A percentile compares a stretch with the other conserved stretches of the same genome.
These are phyloP conservation scores for Flammula alnicola DNA, from an alignment of 1,284 basidiomycete genomes.

Conservation along the genomic window DNA sequence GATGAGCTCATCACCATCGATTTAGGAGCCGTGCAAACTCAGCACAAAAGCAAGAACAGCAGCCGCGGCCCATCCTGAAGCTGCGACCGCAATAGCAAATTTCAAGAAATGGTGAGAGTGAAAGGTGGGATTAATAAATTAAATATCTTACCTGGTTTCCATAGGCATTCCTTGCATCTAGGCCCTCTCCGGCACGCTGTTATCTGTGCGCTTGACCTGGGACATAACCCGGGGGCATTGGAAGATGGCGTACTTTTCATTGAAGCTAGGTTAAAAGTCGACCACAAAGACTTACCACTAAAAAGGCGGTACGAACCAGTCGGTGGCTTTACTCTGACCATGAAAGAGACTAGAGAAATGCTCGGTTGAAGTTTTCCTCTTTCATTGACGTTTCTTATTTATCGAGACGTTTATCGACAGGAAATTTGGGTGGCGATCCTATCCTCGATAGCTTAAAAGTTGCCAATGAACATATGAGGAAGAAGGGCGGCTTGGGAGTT, in stretches of 20 bases:
- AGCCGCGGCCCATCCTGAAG: conserved; percentile 14
- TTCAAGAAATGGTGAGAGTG: conserved; percentile 29
- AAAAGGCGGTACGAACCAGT: conserved; percentile 24
- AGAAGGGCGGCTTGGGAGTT: conserved; percentile 26
- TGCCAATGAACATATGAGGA: conserved; percentile 23
- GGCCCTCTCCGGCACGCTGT: conserved; percentile 24
- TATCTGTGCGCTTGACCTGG: conserved; percentile 30
- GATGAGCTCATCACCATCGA: conserved; percentile 10
- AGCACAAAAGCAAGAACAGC: conserved; percentile 21
- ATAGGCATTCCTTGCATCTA: conserved; percentile 28
- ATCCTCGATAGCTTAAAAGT: conserved; percentile 25
- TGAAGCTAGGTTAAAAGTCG: conserved; percentile 20
- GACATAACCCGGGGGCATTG: conserved; percentile 18
- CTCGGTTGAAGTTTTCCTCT: conserved; percentile 15
- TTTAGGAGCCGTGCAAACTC: conserved; percentile 25
- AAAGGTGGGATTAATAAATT: background rate
- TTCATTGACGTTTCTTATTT: background rate
- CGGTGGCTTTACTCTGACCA: conserved; percentile 23
- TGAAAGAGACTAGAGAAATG: conserved; percentile 22
- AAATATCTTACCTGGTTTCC: conserved; percentile 8
- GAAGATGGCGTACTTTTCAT: conserved; percentile 24
- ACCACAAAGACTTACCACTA: conserved; percentile 21
- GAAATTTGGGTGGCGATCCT: conserved; percentile 16
- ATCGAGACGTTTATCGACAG: conserved; percentile 9
- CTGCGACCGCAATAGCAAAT: conserved; percentile 20